Conservation (phyloP, 768 basidiomycete species). For the Termitomyces bulborhizus region DNA sequence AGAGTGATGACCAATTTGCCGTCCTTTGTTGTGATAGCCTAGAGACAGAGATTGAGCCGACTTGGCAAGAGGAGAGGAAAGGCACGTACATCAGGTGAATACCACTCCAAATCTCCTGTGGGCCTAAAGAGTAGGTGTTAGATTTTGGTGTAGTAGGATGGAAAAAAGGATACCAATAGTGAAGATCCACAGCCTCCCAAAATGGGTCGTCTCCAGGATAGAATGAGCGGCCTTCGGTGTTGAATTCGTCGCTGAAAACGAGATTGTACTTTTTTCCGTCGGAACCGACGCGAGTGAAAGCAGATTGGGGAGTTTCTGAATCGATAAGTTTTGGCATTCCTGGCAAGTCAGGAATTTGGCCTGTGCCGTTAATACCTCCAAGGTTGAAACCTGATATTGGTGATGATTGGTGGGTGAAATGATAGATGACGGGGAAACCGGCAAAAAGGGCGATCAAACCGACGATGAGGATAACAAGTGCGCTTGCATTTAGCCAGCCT, state of each 20-base stretch:
- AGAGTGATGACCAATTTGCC: conserved; percentile 83
- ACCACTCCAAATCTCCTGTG: conserved; percentile 82
- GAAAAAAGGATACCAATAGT: conserved; percentile 61
- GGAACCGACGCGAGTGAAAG: conserved; percentile 50
- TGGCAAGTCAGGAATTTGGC: conserved; percentile 78
- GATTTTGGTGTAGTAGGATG: not conserved
- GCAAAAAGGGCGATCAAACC: conserved; percentile 78
- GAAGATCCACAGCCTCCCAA: conserved; percentile 82
- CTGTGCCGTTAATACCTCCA: conserved; percentile 83
- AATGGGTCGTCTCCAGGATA: conserved; percentile 79
- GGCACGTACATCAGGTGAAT: conserved; percentile 54
- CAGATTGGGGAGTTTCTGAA: conserved; percentile 59
- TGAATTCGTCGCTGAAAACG: conserved; percentile 82
- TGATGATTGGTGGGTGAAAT: conserved; percentile 30
- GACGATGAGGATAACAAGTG: conserved; percentile 60
- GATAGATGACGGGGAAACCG: conserved; percentile 79
- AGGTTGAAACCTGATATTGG: conserved; percentile 64
- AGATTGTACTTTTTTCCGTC: conserved; percentile 80
- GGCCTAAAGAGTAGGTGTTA: conserved; percentile 32
- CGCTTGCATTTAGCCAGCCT: conserved; percentile 78
- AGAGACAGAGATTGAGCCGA: conserved; percentile 5
- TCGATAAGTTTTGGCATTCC: conserved; percentile 72
- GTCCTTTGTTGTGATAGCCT: conserved; percentile 66
- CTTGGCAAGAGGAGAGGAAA: not conserved
- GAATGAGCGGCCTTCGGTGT: conserved; percentile 53